phyloP scores from a whole-genome alignment of 768 basidiomycete species.

The Chlorophyllum brunneum region DNA sequence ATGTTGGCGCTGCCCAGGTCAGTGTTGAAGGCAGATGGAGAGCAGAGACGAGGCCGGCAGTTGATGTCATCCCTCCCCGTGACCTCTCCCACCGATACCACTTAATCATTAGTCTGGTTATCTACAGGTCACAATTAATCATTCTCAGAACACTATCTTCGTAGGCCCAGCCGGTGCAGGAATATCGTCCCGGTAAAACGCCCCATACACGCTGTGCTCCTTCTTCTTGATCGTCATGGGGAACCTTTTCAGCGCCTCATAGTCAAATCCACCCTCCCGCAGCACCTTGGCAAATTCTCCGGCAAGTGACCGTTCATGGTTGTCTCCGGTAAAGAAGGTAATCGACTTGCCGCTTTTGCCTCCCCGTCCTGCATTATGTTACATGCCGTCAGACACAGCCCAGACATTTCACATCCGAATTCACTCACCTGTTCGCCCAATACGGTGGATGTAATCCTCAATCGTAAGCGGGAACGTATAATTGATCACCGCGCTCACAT shows the following conservation, averaged over 20 bases:
- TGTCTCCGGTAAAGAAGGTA: slow-evolving; percentile 95
- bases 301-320: slow-evolving; percentile 79
- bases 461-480: slow-evolving; percentile 98
- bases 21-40: slow-evolving; percentile 2
- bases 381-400: neutral
- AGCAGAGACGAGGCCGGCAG: neutral
- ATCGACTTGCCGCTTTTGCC: slow-evolving; percentile 88
- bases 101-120: neutral
- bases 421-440: slow-evolving; percentile 76
- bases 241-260: slow-evolving; percentile 77
- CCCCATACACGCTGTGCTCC: slow-evolving; percentile 86
- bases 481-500: slow-evolving; percentile 92
- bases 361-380: slow-evolving; percentile 61
- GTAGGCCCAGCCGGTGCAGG: slow-evolving; percentile 58
- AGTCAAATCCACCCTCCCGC: slow-evolving; percentile 80
- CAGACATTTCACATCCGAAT: neutral
- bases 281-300: slow-evolving; percentile 93
- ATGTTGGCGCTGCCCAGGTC: no score
- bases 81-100: slow-evolving; percentile 7
- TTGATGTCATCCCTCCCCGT: slow-evolving; percentile 17
- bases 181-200: slow-evolving; percentile 74
- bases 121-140: slow-evolving; percentile 2
- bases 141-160: slow-evolving; percentile 67
- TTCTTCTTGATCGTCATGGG: slow-evolving; percentile 98
- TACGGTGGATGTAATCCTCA: slow-evolving; percentile 89